Conservation (phyloP, 306 rosid genomes). For the Dryas drummondii region DNA sequence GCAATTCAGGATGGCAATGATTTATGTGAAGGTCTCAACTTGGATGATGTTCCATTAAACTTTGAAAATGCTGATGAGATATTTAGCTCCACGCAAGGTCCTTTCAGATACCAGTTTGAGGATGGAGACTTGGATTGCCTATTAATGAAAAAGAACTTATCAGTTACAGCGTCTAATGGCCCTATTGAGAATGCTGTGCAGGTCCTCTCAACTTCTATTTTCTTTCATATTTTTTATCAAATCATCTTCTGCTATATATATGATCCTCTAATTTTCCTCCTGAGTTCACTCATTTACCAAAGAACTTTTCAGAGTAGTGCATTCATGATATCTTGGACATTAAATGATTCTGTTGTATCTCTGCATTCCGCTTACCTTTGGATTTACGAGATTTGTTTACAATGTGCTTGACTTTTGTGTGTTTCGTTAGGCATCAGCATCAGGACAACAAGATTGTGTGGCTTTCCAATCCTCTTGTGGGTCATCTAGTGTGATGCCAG, state of each 20-base stretch:
- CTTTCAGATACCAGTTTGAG: constrained; percentile 44
- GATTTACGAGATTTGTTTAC: not conserved
- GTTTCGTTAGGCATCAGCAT: constrained; percentile 57
- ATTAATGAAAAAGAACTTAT: constrained; percentile 51
- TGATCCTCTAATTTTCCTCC: not conserved
- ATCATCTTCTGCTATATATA: not conserved
- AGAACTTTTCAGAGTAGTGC: not conserved
- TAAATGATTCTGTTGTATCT: not conserved
- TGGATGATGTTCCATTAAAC: constrained; percentile 42
- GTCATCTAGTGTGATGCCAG: constrained; percentile 43
- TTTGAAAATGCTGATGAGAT: constrained; percentile 48
- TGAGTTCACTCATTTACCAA: not conserved
- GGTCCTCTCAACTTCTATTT: constrained; percentile 41
- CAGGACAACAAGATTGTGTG: constrained; percentile 51
- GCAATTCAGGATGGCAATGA: constrained; percentile 42
- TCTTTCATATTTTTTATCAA: constrained; percentile 10
- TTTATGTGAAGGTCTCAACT: constrained; percentile 50
- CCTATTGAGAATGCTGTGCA: constrained; percentile 55
- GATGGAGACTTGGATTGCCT: constrained; percentile 59
- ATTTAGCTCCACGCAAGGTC: constrained; percentile 49
- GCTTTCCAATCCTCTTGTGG: constrained; percentile 53
- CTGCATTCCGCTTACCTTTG: not conserved
- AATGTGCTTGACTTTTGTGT: constrained; percentile 22
- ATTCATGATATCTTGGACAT: not conserved
- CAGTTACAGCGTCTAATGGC: constrained; percentile 57